A percentile compares a stretch with the other conserved stretches of the same genome.
These are phyloP conservation scores for Zoysia japonica DNA, from an alignment of 176 grass and related monocot species.

Conservation along the genomic window DNA sequence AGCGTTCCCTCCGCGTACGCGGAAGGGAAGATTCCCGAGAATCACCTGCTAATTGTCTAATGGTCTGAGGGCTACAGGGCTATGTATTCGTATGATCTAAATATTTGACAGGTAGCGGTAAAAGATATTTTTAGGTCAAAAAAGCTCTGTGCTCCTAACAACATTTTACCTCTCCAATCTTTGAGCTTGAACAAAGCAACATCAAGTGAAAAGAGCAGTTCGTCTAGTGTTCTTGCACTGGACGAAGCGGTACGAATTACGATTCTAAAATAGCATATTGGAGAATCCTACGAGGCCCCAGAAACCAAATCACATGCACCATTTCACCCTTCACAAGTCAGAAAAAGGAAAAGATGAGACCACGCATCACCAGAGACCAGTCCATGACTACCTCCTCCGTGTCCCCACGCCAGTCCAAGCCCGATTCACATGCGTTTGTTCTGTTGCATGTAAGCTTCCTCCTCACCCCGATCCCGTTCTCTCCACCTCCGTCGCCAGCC, in stretches of 20 bases:
- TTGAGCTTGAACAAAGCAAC: neutral
- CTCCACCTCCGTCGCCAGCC: constrained; percentile 17
- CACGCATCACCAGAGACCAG: constrained; percentile 36
- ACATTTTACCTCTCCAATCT: neutral
- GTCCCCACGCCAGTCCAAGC: constrained; percentile 59
- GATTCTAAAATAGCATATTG: neutral
- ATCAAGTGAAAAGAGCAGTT: neutral
- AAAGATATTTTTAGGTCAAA: neutral
- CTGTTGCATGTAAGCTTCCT: constrained; percentile 48
- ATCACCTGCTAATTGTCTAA: too few relatives aligned
- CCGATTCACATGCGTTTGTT: constrained; percentile 68
- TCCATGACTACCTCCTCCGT: constrained; percentile 44
- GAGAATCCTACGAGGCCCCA: constrained; percentile 24
- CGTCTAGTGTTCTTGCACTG: constrained; percentile 14
- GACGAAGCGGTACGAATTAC: neutral
- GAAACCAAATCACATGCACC: constrained; percentile 38
- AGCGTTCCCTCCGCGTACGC: too few relatives aligned
- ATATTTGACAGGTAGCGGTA: neutral
- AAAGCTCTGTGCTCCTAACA: neutral
- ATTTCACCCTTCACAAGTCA: constrained; percentile 13
- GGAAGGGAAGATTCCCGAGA: too few relatives aligned
- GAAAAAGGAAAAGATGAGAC: constrained; percentile 1
- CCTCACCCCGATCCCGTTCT: neutral
- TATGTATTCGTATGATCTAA: neutral
- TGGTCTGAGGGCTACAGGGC: neutral